phyloP scores from a whole-genome alignment of 108 stramenopile genomes.

The Aurantiochytrium sp. region DNA sequence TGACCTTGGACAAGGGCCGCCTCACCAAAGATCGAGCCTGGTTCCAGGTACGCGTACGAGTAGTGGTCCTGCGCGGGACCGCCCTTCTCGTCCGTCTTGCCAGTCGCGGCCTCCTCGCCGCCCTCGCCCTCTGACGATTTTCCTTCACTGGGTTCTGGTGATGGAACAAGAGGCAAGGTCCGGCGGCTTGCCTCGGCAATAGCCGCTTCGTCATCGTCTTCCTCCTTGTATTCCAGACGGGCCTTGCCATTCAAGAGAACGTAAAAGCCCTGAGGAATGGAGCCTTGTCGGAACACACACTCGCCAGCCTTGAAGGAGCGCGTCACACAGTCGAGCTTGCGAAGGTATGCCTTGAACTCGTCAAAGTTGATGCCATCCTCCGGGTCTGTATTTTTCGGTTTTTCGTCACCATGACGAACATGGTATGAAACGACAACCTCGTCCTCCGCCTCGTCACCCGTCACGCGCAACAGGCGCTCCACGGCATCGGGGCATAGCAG shows the following conservation, averaged over 20 bases:
- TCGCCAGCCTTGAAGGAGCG: background rate
- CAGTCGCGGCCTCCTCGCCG: too few relatives aligned
- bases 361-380: background rate
- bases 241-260: background rate
- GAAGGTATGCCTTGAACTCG: conserved; percentile 5
- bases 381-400: background rate
- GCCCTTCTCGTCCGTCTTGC: background rate
- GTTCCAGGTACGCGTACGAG: background rate
- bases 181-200: too few relatives aligned
- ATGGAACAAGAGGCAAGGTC: too few relatives aligned
- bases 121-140: too few relatives aligned
- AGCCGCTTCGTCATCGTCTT: background rate
- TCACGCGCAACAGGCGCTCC: background rate
- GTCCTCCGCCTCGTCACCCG: conserved; percentile 1
- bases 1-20: background rate
- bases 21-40: background rate
- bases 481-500: background rate
- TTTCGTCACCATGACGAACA: background rate
- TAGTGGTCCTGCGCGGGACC: background rate
- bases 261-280: background rate
- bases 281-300: background rate
- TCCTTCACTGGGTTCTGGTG: too few relatives aligned
- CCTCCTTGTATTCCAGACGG: background rate
- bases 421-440: conserved; percentile 2
- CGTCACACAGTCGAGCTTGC: conserved; percentile 4